Conservation (phyloP, 2,329 filamentous ascomycete species). For the Seiridium cupressi region DNA sequence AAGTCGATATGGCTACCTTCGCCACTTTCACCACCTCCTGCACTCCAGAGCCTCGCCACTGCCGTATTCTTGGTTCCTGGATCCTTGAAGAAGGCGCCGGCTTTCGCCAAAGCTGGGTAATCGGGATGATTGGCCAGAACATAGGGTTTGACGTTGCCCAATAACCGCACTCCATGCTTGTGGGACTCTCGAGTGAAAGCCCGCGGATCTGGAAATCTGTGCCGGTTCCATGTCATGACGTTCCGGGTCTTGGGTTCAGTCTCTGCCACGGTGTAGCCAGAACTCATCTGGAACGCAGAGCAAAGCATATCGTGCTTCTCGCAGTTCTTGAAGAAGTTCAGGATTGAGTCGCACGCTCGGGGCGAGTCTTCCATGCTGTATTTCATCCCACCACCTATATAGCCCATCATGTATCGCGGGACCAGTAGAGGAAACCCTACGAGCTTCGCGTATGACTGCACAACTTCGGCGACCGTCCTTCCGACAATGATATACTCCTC, state of each 20-base stretch:
- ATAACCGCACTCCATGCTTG: conserved; percentile 61
- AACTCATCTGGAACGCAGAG: conserved; percentile 71
- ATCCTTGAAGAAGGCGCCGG: conserved; percentile 64
- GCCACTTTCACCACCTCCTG: conserved; percentile 67
- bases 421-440: conserved; percentile 67
- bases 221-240: conserved; percentile 69
- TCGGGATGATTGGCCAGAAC: conserved; percentile 65
- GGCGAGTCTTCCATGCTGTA: conserved; percentile 50
- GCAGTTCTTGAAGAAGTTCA: conserved; percentile 60
- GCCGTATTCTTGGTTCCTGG: conserved; percentile 49
- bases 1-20: conserved; percentile 74
- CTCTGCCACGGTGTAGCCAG: conserved; percentile 69
- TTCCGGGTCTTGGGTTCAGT: conserved; percentile 67
- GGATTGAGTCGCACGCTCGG: conserved; percentile 54
- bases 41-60: conserved; percentile 67
- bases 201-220: conserved; percentile 68
- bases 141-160: conserved; percentile 75
- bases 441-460: conserved; percentile 63
- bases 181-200: conserved; percentile 63
- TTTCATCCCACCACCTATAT: conserved; percentile 64
- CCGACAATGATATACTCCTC: conserved; percentile 71
- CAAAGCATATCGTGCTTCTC: conserved; percentile 67
- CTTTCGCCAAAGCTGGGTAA: conserved; percentile 58
- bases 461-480: conserved; percentile 63
- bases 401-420: conserved; percentile 71